These are phyloP conservation scores for Aspergillus ostianus DNA, from an alignment of 495 filamentous ascomycete genomes.

Conservation along the genomic window DNA sequence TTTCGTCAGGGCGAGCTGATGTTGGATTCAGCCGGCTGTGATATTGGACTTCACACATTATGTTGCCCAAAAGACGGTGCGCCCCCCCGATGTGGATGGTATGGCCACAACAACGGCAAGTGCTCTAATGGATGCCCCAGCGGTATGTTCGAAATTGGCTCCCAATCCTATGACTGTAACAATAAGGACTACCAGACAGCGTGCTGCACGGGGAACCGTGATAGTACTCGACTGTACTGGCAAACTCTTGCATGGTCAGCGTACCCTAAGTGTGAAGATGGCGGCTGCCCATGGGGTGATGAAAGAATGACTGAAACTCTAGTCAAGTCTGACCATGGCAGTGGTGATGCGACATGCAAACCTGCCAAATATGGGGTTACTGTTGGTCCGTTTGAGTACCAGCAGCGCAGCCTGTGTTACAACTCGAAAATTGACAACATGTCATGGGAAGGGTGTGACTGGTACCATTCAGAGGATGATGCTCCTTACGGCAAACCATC, in stretches of 20 bases:
- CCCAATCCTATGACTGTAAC: neutral
- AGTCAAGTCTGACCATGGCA: neutral
- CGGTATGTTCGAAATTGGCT: constrained; percentile 1
- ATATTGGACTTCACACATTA: neutral
- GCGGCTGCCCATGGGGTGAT: neutral
- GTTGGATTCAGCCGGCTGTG: neutral
- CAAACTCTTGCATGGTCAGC: neutral
- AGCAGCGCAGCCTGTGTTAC: too few relatives aligned
- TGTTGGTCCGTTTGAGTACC: too few relatives aligned
- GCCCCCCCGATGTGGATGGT: neutral
- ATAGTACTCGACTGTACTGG: neutral
- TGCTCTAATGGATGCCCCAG: neutral
- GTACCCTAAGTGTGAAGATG: neutral
- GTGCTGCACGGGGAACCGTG: neutral
- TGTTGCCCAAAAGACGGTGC: neutral
- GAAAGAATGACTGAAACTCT: neutral
- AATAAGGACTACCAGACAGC: neutral
- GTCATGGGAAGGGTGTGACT: neutral
- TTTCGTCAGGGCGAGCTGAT: neutral
- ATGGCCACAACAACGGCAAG: constrained; percentile 1
- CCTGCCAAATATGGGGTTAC: too few relatives aligned
- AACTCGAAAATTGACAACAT: neutral
- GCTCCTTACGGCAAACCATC: neutral
- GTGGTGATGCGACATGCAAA: too few relatives aligned
- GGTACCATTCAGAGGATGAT: neutral